These are phyloP conservation scores for Colletotrichum cereale DNA, from an alignment of 2,329 filamentous ascomycete species.

Conservation along the genomic window DNA sequence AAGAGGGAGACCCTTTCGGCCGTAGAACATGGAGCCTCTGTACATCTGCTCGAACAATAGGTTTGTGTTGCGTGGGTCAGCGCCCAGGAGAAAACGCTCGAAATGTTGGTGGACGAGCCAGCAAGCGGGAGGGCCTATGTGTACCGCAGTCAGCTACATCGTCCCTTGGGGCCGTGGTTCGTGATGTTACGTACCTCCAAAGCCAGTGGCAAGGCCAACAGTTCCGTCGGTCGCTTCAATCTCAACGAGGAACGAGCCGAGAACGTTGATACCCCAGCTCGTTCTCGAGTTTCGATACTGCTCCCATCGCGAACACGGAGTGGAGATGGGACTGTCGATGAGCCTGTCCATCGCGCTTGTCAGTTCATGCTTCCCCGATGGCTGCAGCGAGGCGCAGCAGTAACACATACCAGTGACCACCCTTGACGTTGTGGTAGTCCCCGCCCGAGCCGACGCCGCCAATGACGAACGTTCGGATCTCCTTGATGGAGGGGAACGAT, in stretches of 20 bases:
- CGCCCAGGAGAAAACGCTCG: constrained; percentile 88
- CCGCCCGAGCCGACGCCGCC: constrained; percentile 72
- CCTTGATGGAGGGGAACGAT: constrained; percentile 81
- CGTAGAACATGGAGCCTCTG: constrained; percentile 95
- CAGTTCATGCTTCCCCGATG: neutral
- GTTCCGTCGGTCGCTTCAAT: constrained; percentile 90
- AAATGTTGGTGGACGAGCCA: constrained; percentile 96
- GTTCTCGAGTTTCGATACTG: constrained; percentile 89
- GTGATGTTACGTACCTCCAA: constrained; percentile 72
- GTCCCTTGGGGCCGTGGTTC: neutral
- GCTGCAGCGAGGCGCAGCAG: neutral
- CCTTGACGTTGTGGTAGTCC: constrained; percentile 93
- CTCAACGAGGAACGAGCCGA: constrained; percentile 92
- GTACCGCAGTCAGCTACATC: neutral
- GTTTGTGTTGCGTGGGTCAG: constrained; percentile 92
- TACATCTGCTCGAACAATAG: constrained; percentile 98
- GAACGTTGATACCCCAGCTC: constrained; percentile 94
- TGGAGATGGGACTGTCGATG: constrained; percentile 92
- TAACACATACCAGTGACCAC: constrained; percentile 72
- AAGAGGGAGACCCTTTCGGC: constrained; percentile 89
- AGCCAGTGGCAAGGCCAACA: constrained; percentile 94
- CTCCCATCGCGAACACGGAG: constrained; percentile 90
- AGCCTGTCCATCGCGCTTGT: constrained; percentile 72
- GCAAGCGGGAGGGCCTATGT: constrained; percentile 83
- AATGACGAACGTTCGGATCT: constrained; percentile 79